These are phyloP conservation scores for Telopea speciosissima DNA, from an alignment of 177 flowering plant species.

Conservation along the genomic window DNA sequence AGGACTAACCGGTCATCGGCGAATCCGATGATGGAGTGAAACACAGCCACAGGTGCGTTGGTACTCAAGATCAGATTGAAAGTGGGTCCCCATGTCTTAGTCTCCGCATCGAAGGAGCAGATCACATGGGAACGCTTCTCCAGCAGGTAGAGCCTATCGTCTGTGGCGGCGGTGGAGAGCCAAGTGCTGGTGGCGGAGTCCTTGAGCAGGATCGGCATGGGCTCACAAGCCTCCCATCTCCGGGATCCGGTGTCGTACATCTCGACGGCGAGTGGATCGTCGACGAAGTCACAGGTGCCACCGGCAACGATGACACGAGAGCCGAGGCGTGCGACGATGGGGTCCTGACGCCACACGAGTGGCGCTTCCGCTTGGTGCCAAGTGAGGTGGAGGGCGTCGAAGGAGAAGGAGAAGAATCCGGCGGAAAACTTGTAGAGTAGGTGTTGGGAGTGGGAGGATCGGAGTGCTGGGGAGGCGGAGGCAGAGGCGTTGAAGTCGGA, in stretches of 20 bases:
- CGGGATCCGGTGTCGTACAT: conserved; percentile 27
- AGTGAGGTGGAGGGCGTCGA: conserved; percentile 37
- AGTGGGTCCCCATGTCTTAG: conserved; percentile 32
- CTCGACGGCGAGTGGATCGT: conserved; percentile 53
- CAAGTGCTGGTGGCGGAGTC: conserved; percentile 47
- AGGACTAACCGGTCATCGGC: conserved; percentile 32
- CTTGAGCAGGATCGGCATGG: conserved; percentile 45
- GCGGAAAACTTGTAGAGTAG: conserved; percentile 52
- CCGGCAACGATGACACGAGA: conserved; percentile 46
- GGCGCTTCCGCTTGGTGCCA: conserved; percentile 46
- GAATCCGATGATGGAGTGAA: conserved; percentile 30
- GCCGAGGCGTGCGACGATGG: conserved; percentile 50
- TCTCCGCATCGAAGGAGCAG: conserved; percentile 33
- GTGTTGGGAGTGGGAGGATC: conserved; percentile 34
- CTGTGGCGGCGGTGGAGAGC: conserved; percentile 47
- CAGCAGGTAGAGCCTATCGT: conserved; percentile 30
- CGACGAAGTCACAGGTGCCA: conserved; percentile 55
- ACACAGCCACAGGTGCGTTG: conserved; percentile 8
- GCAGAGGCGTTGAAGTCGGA: conserved; percentile 2
- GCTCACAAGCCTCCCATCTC: conserved; percentile 32
- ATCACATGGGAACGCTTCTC: conserved; percentile 44
- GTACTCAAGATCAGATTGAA: conserved; percentile 10
- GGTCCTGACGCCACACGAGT: conserved; percentile 49
- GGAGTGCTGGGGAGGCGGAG: conserved; percentile 21
- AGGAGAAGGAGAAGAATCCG: conserved; percentile 39